Percentiles rank a stretch among this genome's conserved stretches.
phyloP scores from a whole-genome alignment of 257 asterid genomes.

The Nicotiana obtusifolia region DNA sequence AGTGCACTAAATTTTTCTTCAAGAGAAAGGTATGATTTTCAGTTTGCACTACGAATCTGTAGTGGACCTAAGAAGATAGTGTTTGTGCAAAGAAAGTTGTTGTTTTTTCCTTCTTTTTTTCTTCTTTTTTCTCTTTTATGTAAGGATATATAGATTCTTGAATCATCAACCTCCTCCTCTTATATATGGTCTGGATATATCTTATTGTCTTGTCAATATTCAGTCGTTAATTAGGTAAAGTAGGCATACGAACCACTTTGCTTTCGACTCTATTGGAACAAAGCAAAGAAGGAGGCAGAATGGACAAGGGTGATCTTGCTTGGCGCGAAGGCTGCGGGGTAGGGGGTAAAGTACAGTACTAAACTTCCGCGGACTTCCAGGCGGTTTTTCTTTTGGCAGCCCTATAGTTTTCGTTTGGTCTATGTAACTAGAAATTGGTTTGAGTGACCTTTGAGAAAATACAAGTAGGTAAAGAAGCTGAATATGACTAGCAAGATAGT shows the following conservation, averaged over 20 bases:
- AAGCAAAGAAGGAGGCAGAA: too few species aligned
- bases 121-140: too few species aligned
- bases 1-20: background rate
- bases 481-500: background rate
- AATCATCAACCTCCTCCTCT: background rate
- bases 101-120: too few species aligned
- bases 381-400: too few species aligned
- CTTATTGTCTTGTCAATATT: background rate
- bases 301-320: too few species aligned
- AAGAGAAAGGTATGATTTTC: background rate
- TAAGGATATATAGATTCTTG: too few species aligned
- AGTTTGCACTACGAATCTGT: background rate
- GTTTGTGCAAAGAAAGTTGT: background rate
- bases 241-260: too few species aligned
- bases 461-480: background rate
- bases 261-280: too few species aligned
- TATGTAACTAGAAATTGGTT: background rate
- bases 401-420: background rate
- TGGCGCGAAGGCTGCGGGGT: too few species aligned
- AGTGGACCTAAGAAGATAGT: background rate
- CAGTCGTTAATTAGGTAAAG: background rate
- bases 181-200: background rate
- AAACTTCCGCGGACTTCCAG: too few species aligned
- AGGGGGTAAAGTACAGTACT: too few species aligned
- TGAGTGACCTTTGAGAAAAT: background rate